Evolutionary conservation across 257 asterid species (phyloP).

Genomic region (Mitragyna speciosa): DNA sequence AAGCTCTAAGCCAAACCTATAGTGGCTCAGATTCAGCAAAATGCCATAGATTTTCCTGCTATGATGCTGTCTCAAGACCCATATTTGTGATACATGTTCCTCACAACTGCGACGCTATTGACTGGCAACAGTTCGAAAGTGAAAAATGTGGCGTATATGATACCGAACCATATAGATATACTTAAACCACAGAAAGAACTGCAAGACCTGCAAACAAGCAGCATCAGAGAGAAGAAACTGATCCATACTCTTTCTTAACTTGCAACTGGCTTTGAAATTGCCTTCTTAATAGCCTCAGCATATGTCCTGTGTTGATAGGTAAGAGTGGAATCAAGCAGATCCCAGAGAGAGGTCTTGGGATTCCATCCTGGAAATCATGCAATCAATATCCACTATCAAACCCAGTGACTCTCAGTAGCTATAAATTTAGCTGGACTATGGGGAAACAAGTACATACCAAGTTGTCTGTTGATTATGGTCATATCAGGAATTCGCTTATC

Average conservation of each 20-base stretch:
- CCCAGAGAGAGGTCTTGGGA: constrained; percentile 71
- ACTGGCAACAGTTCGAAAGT: constrained; percentile 12
- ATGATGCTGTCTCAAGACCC: constrained; percentile 11
- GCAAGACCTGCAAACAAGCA: constrained; percentile 17
- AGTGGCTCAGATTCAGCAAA: constrained; percentile 18
- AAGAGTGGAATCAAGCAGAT: constrained; percentile 71
- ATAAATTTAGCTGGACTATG: background rate
- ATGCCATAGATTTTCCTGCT: constrained; percentile 22
- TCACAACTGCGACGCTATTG: constrained; percentile 20
- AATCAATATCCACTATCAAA: constrained; percentile 7
- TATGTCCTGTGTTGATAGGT: constrained; percentile 74
- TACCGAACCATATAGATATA: constrained; percentile 27
- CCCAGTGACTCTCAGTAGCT: background rate
- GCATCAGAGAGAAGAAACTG: constrained; percentile 13
- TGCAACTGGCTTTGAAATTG: constrained; percentile 58
- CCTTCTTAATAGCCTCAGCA: constrained; percentile 69
- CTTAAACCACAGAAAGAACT: constrained; percentile 15
- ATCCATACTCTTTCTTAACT: constrained; percentile 26
- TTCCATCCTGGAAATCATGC: constrained; percentile 50
- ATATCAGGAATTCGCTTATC: constrained; percentile 97
- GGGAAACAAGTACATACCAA: constrained; percentile 47
- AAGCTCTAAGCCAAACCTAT: constrained; percentile 12
- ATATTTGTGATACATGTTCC: constrained; percentile 20
- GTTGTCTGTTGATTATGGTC: constrained; percentile 89
- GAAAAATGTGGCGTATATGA: constrained; percentile 18